Percentiles rank a stretch among this genome's conserved stretches.
These are phyloP conservation scores for Paracoccidioides brasiliensis DNA, from an alignment of 2,329 filamentous ascomycete species.

Conservation along the genomic window DNA sequence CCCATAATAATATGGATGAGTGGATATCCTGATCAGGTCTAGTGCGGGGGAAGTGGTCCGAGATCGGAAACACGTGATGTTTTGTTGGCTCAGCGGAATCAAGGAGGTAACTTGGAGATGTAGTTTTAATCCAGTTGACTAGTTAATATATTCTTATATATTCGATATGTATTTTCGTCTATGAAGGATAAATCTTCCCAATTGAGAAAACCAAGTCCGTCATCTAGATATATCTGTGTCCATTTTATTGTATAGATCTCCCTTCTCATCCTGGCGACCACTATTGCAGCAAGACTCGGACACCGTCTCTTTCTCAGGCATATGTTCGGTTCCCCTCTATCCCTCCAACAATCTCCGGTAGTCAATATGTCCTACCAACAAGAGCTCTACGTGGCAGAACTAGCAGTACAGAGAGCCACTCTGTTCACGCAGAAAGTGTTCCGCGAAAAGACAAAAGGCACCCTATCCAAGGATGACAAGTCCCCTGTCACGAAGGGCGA, in stretches of 20 bases:
- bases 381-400: conserved; percentile 71
- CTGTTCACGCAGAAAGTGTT: conserved; percentile 66
- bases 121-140: no score
- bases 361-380: conserved; percentile 48
- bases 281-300: conserved; percentile 23
- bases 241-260: conserved; percentile 2
- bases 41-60: conserved; percentile 1
- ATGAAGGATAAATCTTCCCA: background rate
- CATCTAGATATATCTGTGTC: background rate
- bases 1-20: background rate
- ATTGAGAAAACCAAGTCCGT: background rate
- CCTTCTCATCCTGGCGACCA: conserved; percentile 30
- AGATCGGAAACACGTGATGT: background rate
- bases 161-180: background rate
- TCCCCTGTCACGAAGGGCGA: conserved; percentile 96
- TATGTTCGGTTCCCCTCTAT: conserved; percentile 12
- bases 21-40: background rate
- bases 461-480: conserved; percentile 85
- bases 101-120: no score
- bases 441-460: conserved; percentile 85
- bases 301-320: conserved; percentile 29
- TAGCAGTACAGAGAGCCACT: conserved; percentile 74
- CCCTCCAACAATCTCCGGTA: conserved; percentile 12
- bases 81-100: background rate
- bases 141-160: background rate